phyloP scores from a whole-genome alignment of 31 red algal species.

The Asparagopsis taxiformis region DNA sequence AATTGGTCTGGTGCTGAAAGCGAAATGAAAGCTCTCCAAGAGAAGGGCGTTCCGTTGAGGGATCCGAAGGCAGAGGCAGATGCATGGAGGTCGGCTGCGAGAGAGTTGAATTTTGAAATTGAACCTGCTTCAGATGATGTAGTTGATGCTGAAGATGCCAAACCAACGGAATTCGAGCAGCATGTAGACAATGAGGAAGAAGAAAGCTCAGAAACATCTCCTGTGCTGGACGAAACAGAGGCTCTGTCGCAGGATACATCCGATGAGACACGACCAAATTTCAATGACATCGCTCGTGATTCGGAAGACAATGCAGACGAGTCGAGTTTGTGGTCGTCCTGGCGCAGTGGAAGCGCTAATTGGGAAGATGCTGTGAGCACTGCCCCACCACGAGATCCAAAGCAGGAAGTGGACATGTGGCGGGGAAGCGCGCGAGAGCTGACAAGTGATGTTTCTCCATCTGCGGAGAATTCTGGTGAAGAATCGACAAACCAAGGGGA shows the following conservation, averaged over 20 bases:
- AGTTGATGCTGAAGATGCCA: background rate
- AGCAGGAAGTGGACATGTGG: constrained; percentile 82
- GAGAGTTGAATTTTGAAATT: constrained; percentile 43
- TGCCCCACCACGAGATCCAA: constrained; percentile 44
- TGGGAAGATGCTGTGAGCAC: constrained; percentile 23
- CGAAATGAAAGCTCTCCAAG: constrained; percentile 21
- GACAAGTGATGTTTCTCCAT: background rate
- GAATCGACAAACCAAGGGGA: background rate
- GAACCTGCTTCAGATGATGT: constrained; percentile 9
- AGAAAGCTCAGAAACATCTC: background rate
- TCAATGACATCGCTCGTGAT: constrained; percentile 3
- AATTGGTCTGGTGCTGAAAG: constrained; percentile 36
- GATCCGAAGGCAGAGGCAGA: constrained; percentile 62
- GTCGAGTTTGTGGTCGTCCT: constrained; percentile 37
- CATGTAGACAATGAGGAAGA: background rate
- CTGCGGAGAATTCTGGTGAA: background rate
- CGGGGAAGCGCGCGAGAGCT: constrained; percentile 55
- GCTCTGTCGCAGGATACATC: background rate
- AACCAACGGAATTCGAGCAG: background rate
- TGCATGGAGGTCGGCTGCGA: constrained; percentile 42
- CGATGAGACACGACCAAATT: background rate
- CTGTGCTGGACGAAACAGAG: background rate
- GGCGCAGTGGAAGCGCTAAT: constrained; percentile 18
- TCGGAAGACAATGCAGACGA: constrained; percentile 1
- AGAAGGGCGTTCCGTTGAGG: constrained; percentile 39